Conservation (phyloP, 441 rosid genomes). For the Flueggea neowawraea region DNA sequence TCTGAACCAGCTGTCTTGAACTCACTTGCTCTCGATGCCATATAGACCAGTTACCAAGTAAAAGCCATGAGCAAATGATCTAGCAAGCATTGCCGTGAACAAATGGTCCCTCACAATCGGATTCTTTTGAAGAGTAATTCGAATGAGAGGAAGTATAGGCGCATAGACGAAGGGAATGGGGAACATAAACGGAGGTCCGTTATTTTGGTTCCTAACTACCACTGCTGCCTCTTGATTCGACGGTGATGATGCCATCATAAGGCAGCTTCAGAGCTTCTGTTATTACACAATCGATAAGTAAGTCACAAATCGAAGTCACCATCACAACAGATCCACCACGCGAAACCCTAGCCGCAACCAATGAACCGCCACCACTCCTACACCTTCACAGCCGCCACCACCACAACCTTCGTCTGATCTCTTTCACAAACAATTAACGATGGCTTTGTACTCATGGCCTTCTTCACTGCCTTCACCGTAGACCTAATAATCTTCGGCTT, state of each 20-base stretch:
- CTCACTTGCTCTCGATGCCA: slow-evolving; percentile 64
- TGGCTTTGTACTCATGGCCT: slow-evolving; percentile 17
- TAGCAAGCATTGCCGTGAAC: slow-evolving; percentile 71
- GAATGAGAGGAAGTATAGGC: slow-evolving; percentile 88
- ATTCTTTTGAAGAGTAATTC: slow-evolving; percentile 60
- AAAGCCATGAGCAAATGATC: slow-evolving; percentile 83
- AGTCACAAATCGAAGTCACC: too few species aligned
- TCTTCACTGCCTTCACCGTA: too few species aligned
- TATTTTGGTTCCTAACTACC: slow-evolving; percentile 40
- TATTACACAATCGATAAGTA: too few species aligned
- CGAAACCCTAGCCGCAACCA: too few species aligned
- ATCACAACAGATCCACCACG: too few species aligned
- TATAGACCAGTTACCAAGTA: slow-evolving; percentile 72
- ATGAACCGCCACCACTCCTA: too few species aligned
- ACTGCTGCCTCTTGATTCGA: slow-evolving; percentile 2
- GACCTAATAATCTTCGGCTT: not conserved
- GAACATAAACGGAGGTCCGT: slow-evolving; percentile 68
- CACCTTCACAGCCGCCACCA: too few species aligned
- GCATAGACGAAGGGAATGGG: slow-evolving; percentile 82
- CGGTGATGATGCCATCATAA: too few species aligned
- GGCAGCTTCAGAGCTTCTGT: too few species aligned
- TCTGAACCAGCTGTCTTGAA: not conserved
- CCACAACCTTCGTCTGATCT: too few species aligned
- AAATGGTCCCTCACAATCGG: slow-evolving; percentile 82
- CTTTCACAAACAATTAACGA: too few species aligned